Evolutionary conservation across 306 rosid genomes (phyloP), one percentile per base, ranked within the genome.

Genomic region (Vigna radiata): DNA sequence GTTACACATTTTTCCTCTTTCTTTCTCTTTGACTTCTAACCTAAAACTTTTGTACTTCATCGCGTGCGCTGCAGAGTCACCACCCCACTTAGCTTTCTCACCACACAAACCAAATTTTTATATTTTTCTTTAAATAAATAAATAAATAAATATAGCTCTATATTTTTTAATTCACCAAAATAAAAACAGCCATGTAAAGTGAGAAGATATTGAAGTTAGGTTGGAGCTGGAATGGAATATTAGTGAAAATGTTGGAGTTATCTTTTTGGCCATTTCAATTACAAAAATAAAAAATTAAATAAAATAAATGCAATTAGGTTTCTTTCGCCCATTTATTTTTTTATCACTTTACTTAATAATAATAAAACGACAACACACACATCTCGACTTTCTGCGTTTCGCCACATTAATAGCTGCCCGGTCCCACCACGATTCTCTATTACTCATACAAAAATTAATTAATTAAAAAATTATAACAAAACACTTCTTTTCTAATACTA

Each of bases 351-450:
- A 29, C 5, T 70, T 58, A 50, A 69, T 63, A 43, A 75, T 11
- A 63, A 56, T 71, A 19, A 79, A 75, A 36, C 44, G 82, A 56
- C 75, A 48, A 41, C 46, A 9, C 46, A 9, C 46, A 41, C 46
- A 3, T 11, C 25, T 27, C 31, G 23, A 64, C 63, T 78, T 73
- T 59, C 77, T 72, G 70, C 74, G 64, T 49, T 61, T 55, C 44
- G 8, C 17, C 85, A 3, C 82, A 80, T 68, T 33, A 5, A 5
- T 33, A 23, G 1, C 12, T 11, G 0, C n/a, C 14, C 4, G 82
- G 73, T 9, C 79, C 85, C 47, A 75, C 67, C 77, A 29, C 6
- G 61, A 56, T 68, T 59, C 39, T 31, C 21, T 31, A 29, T 15
- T 29, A 13, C 19, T 31, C 0, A 7, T 61, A 31, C 33, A 29